phyloP scores from a whole-genome alignment of 768 basidiomycete species.

The Suillus luteus region DNA sequence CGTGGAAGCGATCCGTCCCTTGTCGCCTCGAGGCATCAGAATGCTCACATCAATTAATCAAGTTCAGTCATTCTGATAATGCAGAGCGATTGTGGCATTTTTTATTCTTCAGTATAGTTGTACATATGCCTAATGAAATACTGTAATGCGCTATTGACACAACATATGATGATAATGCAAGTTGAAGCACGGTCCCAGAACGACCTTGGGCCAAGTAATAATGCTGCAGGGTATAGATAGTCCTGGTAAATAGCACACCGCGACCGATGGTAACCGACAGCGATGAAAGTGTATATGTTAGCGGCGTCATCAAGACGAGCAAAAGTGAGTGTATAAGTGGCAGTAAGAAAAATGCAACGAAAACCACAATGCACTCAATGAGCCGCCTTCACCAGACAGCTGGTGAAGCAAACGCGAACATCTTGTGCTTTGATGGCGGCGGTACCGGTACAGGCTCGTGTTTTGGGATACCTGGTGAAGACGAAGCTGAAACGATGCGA shows the following conservation, averaged over 20 bases:
- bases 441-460: conserved; percentile 26
- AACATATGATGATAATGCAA: conserved; percentile 35
- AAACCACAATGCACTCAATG: conserved; percentile 13
- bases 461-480: conserved; percentile 35
- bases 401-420: conserved; percentile 65
- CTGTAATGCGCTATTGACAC: conserved; percentile 39
- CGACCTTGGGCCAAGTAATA: conserved; percentile 11
- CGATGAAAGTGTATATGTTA: conserved; percentile 25
- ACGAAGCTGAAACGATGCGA: conserved; percentile 46
- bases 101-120: conserved; percentile 28
- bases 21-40: background rate
- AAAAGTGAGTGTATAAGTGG: conserved; percentile 19
- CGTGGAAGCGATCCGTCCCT: background rate
- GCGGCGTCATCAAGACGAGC: conserved; percentile 34
- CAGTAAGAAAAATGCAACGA: conserved; percentile 26
- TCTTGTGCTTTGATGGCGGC: conserved; percentile 51
- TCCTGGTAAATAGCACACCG: conserved; percentile 33
- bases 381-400: conserved; percentile 70
- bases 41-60: conserved; percentile 2
- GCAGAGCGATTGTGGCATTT: conserved; percentile 28
- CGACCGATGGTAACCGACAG: conserved; percentile 15
- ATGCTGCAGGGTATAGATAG: conserved; percentile 33
- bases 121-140: conserved; percentile 37
- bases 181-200: conserved; percentile 6
- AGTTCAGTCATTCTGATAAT: conserved; percentile 5